Evolutionary conservation across 257 asterid species (phyloP).

Genomic region (Solanum peruvianum): DNA sequence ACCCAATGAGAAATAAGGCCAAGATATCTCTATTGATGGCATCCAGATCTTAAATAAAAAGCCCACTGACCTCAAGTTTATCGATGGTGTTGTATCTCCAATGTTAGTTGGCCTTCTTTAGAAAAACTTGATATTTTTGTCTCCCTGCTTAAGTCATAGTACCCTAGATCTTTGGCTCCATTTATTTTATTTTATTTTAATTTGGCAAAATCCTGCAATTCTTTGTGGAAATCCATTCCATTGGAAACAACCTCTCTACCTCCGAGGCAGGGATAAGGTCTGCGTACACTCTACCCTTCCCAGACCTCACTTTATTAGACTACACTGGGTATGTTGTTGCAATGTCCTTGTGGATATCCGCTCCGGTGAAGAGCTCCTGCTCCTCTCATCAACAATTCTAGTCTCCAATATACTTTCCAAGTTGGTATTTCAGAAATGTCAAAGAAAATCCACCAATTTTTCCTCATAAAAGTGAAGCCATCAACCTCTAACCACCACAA

Average conservation of each 20-base stretch:
- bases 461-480: background rate
- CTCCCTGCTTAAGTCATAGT: background rate
- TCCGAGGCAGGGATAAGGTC: background rate
- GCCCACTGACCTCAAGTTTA: background rate
- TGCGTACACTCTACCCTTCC: background rate
- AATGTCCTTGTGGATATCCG: background rate
- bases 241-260: background rate
- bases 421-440: background rate
- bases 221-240: background rate
- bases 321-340: background rate
- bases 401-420: background rate
- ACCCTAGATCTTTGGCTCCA: background rate
- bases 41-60: background rate
- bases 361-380: background rate
- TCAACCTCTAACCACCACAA: background rate
- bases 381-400: background rate
- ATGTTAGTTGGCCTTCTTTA: background rate
- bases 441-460: background rate
- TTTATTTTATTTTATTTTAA: background rate
- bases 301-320: background rate
- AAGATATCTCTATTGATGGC: background rate
- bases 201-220: background rate
- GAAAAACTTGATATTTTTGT: background rate
- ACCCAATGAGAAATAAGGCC: background rate
- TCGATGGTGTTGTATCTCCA: background rate